Percentiles rank a stretch among this genome's conserved stretches.
Conservation (phyloP, 73 alveolate species). For the Blepharisma stoltei region DNA sequence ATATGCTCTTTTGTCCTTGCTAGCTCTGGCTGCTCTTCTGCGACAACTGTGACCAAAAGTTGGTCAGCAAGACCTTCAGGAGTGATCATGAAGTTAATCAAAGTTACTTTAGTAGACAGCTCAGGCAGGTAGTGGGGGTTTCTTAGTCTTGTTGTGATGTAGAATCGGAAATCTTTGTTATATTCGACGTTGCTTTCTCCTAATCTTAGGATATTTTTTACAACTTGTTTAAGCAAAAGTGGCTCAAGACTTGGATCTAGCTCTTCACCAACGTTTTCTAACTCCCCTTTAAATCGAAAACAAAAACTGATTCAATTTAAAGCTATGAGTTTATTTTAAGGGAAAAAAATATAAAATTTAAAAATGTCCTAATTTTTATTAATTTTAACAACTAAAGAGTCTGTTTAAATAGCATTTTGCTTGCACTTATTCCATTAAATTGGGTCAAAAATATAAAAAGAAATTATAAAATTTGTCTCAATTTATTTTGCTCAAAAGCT, state of each 20-base stretch:
- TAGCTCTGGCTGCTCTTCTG: slow-evolving; percentile 98
- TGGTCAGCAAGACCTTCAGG: slow-evolving; percentile 98
- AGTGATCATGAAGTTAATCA: slow-evolving; percentile 97
- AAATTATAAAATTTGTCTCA: too few species aligned
- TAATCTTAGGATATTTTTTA: slow-evolving; percentile 72
- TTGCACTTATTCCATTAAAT: too few species aligned
- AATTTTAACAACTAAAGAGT: too few species aligned
- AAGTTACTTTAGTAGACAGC: slow-evolving; percentile 91
- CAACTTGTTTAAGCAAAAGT: slow-evolving; percentile 81
- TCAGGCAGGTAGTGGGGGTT: slow-evolving; percentile 99
- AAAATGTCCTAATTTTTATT: too few species aligned
- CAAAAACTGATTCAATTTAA: too few species aligned
- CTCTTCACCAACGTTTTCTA: slow-evolving; percentile 78
- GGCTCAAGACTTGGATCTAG: slow-evolving; percentile 97
- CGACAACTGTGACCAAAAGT: slow-evolving; percentile 94
- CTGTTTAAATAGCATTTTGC: too few species aligned
- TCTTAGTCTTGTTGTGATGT: slow-evolving; percentile 95
- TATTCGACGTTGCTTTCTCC: slow-evolving; percentile 96
- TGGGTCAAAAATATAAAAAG: too few species aligned
- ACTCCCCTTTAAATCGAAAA: too few species aligned
- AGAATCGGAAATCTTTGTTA: slow-evolving; percentile 93
- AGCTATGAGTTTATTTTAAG: too few species aligned
- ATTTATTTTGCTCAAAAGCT: too few species aligned
- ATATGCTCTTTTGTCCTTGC: slow-evolving; percentile 96
- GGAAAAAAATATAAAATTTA: too few species aligned